Evolutionary conservation across 1,284 basidiomycete genomes (phyloP).

Genomic region (Sporisorium exsertum): DNA sequence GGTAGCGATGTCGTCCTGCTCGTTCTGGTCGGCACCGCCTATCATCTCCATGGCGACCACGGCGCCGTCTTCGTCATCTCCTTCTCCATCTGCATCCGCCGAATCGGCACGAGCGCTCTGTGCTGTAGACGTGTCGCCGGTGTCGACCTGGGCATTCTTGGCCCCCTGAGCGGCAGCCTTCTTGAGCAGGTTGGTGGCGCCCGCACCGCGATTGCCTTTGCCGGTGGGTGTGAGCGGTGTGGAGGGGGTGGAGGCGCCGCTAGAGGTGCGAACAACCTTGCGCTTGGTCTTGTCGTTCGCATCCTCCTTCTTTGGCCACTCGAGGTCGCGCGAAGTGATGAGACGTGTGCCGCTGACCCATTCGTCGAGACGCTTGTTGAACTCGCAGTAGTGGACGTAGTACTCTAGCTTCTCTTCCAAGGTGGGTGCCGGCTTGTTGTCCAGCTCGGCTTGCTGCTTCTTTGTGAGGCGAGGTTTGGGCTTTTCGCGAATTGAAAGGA

Average conservation of each 20-base stretch:
- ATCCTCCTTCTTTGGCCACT: constrained; percentile 82
- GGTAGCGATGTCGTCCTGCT: constrained; percentile 54
- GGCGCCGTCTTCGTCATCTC: constrained; percentile 66
- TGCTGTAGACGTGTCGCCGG: constrained; percentile 72
- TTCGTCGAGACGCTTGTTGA: constrained; percentile 83
- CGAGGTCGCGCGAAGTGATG: constrained; percentile 85
- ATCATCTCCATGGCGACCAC: constrained; percentile 72
- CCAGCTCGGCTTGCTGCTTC: constrained; percentile 49
- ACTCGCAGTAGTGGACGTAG: constrained; percentile 61
- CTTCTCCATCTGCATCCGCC: constrained; percentile 70
- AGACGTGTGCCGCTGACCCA: constrained; percentile 94
- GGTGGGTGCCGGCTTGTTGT: constrained; percentile 41
- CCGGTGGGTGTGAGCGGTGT: constrained; percentile 46
- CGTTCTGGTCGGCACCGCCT: constrained; percentile 61
- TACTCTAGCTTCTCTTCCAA: constrained; percentile 59
- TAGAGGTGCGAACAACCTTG: constrained; percentile 49
- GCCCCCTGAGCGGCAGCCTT: constrained; percentile 81
- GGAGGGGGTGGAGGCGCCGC: constrained; percentile 46
- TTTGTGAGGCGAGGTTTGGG: constrained; percentile 58
- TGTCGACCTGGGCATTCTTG: constrained; percentile 67
- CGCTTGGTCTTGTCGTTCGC: constrained; percentile 71
- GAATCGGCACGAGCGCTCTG: constrained; percentile 49
- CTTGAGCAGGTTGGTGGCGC: constrained; percentile 75
- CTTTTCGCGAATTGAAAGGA: constrained; percentile 65
- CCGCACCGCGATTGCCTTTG: constrained; percentile 35